Conservation (phyloP, 2,329 filamentous ascomycete genomes). For the Hymenoscyphus infarciens region DNA sequence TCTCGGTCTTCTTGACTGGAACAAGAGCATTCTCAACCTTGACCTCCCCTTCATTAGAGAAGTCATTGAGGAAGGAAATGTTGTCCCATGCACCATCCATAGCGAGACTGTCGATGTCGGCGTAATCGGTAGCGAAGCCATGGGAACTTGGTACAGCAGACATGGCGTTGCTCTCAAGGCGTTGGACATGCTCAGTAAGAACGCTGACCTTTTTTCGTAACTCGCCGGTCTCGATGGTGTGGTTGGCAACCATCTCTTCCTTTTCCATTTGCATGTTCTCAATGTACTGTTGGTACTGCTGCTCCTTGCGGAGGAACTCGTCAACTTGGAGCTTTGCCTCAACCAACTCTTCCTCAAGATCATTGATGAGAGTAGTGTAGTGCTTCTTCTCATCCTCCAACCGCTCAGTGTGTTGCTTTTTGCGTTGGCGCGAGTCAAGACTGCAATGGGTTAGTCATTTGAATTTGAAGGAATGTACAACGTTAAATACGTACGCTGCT, state of each 20-base stretch:
- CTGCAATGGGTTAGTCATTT: conserved; percentile 44
- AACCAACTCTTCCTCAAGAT: conserved; percentile 74
- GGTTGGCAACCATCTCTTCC: conserved; percentile 81
- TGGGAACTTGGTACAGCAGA: conserved; percentile 52
- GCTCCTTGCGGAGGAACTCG: conserved; percentile 68
- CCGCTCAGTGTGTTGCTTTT: conserved; percentile 97
- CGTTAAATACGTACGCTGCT: conserved; percentile 72
- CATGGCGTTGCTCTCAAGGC: conserved; percentile 62
- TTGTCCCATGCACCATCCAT: conserved; percentile 83
- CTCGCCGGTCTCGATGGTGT: conserved; percentile 87
- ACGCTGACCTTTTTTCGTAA: conserved; percentile 89
- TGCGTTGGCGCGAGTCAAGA: conserved; percentile 92
- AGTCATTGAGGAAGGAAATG: conserved; percentile 73
- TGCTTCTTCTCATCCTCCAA: conserved; percentile 97
- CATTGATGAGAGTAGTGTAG: conserved; percentile 70
- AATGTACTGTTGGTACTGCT: conserved; percentile 71
- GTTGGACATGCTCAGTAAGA: conserved; percentile 68
- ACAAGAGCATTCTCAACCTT: conserved; percentile 53
- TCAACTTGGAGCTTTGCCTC: conserved; percentile 66
- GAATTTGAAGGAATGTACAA: conserved; percentile 8
- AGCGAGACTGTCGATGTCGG: conserved; percentile 77
- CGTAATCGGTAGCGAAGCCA: conserved; percentile 67
- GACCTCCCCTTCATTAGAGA: conserved; percentile 58
- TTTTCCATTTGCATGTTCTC: conserved; percentile 79
- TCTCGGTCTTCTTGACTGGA: conserved; percentile 51